phyloP scores from a whole-genome alignment of 2,329 filamentous ascomycete genomes.

The Ophiocordyceps camponoti-saundersi region DNA sequence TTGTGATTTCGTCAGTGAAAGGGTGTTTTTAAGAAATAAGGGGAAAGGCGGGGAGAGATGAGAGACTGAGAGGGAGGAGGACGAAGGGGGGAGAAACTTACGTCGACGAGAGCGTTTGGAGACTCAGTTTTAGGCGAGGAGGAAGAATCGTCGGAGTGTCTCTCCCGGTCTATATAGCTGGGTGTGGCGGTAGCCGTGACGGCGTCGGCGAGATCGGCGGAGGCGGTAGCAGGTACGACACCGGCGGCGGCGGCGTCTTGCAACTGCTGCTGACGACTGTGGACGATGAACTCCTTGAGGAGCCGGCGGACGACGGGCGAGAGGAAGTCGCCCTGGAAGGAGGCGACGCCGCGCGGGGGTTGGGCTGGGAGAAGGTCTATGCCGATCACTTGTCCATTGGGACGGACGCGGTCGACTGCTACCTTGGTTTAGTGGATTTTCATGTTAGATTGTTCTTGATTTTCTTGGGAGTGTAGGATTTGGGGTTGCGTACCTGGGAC shows the following conservation, averaged over 20 bases:
- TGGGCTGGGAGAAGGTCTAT: slow-evolving; percentile 90
- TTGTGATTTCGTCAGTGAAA: no score
- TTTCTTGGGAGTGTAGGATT: neutral
- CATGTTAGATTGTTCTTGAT: neutral
- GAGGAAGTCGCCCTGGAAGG: slow-evolving; percentile 89
- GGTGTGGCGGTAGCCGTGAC: slow-evolving; percentile 8
- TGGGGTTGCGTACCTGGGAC: slow-evolving; percentile 38
- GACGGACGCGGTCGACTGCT: slow-evolving; percentile 60
- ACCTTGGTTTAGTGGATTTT: slow-evolving; percentile 36
- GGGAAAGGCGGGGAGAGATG: no score
- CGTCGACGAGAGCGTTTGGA: slow-evolving; percentile 43
- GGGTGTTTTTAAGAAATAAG: neutral
- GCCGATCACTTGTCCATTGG: slow-evolving; percentile 65
- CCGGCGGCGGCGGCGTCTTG: no score
- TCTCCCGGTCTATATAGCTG: slow-evolving; percentile 53
- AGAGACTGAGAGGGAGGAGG: neutral
- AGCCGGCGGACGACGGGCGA: slow-evolving; percentile 55
- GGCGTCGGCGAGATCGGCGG: neutral
- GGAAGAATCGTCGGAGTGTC: slow-evolving; percentile 14
- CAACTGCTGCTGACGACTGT: slow-evolving; percentile 22
- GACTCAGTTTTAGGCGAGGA: neutral
- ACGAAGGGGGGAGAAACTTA: slow-evolving; percentile 14
- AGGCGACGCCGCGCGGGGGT: slow-evolving; percentile 79
- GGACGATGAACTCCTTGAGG: slow-evolving; percentile 58
- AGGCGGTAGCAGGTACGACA: no score